A percentile compares a stretch with the other conserved stretches of the same genome.
Conservation (phyloP, 2,329 filamentous ascomycete species). For the Diplodia seriata region DNA sequence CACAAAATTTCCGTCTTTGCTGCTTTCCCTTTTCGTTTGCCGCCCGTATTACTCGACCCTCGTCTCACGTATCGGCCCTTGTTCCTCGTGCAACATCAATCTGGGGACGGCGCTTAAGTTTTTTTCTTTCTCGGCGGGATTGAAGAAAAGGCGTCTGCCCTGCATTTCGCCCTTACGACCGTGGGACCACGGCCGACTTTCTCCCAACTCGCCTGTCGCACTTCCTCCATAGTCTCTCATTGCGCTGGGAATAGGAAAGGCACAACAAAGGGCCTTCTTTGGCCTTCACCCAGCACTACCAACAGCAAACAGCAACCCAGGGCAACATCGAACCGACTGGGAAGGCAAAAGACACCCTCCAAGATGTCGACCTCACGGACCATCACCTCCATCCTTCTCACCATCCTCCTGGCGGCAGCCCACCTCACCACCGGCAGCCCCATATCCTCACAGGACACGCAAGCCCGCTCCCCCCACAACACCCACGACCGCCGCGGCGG, state of each 20-base stretch:
- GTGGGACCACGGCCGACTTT: background rate
- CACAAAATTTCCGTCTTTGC: constrained; percentile 1
- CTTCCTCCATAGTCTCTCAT: background rate
- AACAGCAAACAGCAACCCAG: background rate
- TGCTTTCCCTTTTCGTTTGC: constrained; percentile 23
- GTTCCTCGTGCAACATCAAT: constrained; percentile 19
- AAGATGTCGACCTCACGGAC: background rate
- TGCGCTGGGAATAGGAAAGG: background rate
- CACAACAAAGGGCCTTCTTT: background rate
- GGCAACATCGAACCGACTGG: background rate
- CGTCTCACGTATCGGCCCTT: constrained; percentile 28
- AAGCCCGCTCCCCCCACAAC: background rate
- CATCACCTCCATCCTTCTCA: constrained; percentile 2
- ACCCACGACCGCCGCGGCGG: background rate
- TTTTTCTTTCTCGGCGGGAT: background rate
- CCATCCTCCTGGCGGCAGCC: constrained; percentile 18
- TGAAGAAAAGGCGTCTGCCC: background rate
- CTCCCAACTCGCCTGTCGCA: background rate
- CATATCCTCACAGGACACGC: background rate
- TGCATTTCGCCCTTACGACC: background rate
- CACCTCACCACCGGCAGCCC: constrained; percentile 7
- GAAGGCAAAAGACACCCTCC: background rate
- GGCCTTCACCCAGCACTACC: background rate
- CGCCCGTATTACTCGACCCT: constrained; percentile 28
- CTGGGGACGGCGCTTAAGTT: constrained; percentile 23